phyloP scores from a whole-genome alignment of 2,329 filamentous ascomycete genomes.

The Botryosphaeria dothidea region DNA sequence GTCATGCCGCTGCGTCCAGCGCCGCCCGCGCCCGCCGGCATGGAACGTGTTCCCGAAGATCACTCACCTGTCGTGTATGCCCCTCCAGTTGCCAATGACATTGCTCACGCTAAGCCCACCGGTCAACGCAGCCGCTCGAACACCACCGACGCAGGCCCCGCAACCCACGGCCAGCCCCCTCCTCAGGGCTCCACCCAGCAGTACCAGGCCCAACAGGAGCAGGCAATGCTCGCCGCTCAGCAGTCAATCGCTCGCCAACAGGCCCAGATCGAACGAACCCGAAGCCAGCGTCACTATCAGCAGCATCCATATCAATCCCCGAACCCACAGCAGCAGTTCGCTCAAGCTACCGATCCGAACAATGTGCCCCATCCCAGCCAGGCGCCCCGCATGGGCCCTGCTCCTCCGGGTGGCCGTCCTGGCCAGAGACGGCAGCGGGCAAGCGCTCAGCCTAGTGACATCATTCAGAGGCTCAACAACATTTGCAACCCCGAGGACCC shows the following conservation, averaged over 20 bases:
- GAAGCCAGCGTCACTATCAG: constrained; percentile 55
- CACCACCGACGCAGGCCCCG: constrained; percentile 40
- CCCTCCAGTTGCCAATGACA: constrained; percentile 31
- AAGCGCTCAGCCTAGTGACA: constrained; percentile 72
- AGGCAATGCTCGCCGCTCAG: constrained; percentile 77
- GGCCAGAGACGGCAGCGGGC: constrained; percentile 72
- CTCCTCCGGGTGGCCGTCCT: constrained; percentile 57
- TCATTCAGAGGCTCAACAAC: constrained; percentile 77
- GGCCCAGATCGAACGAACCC: constrained; percentile 72
- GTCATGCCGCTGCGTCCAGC: constrained; percentile 59
- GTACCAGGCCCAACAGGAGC: constrained; percentile 76
- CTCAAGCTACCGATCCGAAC: constrained; percentile 41
- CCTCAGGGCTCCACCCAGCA: constrained; percentile 39
- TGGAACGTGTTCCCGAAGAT: constrained; percentile 30
- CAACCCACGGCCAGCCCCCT: constrained; percentile 20
- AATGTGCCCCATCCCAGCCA: constrained; percentile 47
- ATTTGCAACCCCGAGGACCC: constrained; percentile 93
- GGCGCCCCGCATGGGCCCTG: constrained; percentile 53
- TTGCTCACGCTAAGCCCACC: constrained; percentile 31
- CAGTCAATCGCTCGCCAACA: constrained; percentile 62
- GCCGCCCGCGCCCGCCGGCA: constrained; percentile 55
- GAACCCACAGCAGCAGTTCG: constrained; percentile 49
- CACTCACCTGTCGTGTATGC: constrained; percentile 45
- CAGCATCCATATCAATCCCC: constrained; percentile 44
- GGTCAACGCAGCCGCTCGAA: constrained; percentile 45